Evolutionary conservation across 2,329 filamentous ascomycete genomes (phyloP), one percentile per base, ranked within the genome.

Genomic region (Arthrobotrys musiformis): DNA sequence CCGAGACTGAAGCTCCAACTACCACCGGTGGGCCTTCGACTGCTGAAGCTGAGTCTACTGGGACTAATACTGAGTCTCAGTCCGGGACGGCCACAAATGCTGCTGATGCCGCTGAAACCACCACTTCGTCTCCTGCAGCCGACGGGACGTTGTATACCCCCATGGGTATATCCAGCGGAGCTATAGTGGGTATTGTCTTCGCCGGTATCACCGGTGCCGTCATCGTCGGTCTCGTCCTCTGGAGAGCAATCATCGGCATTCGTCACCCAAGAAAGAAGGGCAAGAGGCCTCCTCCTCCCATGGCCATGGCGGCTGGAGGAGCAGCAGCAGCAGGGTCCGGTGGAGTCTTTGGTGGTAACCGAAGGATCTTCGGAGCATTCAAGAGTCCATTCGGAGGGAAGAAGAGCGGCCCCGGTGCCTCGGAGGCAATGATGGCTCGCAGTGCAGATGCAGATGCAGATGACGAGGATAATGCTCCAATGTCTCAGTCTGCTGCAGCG

Each of bases 161-260:
- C 0, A 70, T 46, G 50, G 73, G 73, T 70, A 77, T 77, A 66
- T 70, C 73, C 6, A 77, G 66, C 35, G 73, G 73, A 17, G 73
- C 73, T 40, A 77, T 77, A 24, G 73, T 77, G 15, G 73, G 73
- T 44, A 77, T 77, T 46, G 73, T 70, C 28, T 77, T 77, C 30
- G 73, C 73, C 11, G 73, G 28, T 35, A 70, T 77, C 50, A 77
- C 73, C 1, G 73, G 73, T 42, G 66, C 52, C 4, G 73, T 77
- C 15, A 77, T 77, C 9, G 66, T 77, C 13, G 73, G 73, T 37
- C 73, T 77, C 11, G 73, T 77, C n/a, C 40, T 77, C 8, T 77
- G 73, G 73, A 52, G 73, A 37, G 73, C 73, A 15, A 77, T 77
- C 33, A 70, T 77, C 40, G 73, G 73, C 24, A 77, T 70, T 46